Evolutionary conservation across 2,329 filamentous ascomycete genomes (phyloP).

Genomic region (Diatrype stigma): DNA sequence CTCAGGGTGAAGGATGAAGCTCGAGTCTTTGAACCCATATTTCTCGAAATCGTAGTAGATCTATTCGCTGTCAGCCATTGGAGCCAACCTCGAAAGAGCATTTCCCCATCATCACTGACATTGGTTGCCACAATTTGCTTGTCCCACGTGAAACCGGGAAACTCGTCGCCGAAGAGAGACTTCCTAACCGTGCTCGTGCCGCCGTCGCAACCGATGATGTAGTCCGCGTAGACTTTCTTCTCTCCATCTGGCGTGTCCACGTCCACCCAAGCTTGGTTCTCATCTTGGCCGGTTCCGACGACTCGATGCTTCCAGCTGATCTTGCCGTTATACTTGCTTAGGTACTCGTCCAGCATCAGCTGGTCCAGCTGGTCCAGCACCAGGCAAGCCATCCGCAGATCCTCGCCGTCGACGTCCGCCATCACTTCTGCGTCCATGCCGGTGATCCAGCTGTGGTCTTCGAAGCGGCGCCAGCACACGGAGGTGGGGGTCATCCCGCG

Average conservation of each 20-base stretch:
- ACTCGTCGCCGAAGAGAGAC: constrained; percentile 50
- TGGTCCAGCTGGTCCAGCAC: constrained; percentile 39
- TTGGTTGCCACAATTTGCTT: constrained; percentile 60
- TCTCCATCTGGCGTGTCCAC: constrained; percentile 35
- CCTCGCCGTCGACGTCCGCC: constrained; percentile 33
- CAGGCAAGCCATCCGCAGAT: constrained; percentile 37
- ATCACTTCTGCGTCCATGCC: constrained; percentile 32
- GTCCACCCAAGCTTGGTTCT: constrained; percentile 39
- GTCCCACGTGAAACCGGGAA: constrained; percentile 57
- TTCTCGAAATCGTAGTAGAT: constrained; percentile 58
- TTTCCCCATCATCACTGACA: no score
- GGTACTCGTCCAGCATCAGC: constrained; percentile 39
- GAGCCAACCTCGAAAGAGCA: no score
- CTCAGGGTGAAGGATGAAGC: constrained; percentile 59
- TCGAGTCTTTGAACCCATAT: constrained; percentile 50
- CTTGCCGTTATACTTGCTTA: constrained; percentile 28
- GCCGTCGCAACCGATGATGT: constrained; percentile 54
- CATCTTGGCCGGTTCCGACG: constrained; percentile 42
- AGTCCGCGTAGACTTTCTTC: constrained; percentile 42
- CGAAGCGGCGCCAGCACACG: constrained; percentile 36
- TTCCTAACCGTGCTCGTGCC: constrained; percentile 45
- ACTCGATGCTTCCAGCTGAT: constrained; percentile 46
- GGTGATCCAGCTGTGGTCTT: constrained; percentile 32
- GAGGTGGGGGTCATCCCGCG: constrained; percentile 34
- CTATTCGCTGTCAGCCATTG: no score